phyloP scores from a whole-genome alignment of 805 yeast genomes.

The Tanozyma kutaoensis region DNA sequence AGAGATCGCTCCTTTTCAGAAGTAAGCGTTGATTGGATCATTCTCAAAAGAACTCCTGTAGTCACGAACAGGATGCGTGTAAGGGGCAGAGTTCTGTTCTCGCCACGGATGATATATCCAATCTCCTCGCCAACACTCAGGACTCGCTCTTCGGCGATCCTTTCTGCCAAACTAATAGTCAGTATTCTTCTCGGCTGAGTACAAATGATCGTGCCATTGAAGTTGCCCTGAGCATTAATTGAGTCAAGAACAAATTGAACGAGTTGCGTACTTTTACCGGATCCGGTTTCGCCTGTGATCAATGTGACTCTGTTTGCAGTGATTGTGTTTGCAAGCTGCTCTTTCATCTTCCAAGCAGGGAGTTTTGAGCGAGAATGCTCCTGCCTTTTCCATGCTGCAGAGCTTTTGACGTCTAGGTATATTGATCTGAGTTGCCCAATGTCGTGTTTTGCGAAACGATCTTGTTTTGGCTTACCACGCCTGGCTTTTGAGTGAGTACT shows the following conservation, averaged over 20 bases:
- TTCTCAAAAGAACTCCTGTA: slow-evolving; percentile 80
- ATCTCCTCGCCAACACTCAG: slow-evolving; percentile 57
- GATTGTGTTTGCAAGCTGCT: slow-evolving; percentile 43
- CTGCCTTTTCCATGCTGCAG: slow-evolving; percentile 15
- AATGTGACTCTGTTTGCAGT: slow-evolving; percentile 50
- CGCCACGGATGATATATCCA: slow-evolving; percentile 88
- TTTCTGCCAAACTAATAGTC: slow-evolving; percentile 85
- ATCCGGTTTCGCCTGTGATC: slow-evolving; percentile 94
- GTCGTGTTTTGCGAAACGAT: slow-evolving; percentile 1
- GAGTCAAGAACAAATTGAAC: slow-evolving; percentile 81
- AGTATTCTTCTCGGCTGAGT: slow-evolving; percentile 96
- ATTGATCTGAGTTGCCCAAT: slow-evolving; percentile 1
- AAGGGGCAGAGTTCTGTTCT: slow-evolving; percentile 41
- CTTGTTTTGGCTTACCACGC: no score
- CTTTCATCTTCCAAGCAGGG: slow-evolving; percentile 76
- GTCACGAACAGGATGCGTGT: slow-evolving; percentile 85
- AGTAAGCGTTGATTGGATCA: no score
- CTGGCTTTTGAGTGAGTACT: no score
- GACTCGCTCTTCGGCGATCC: slow-evolving; percentile 78
- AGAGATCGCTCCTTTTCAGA: no score
- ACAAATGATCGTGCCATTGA: slow-evolving; percentile 54
- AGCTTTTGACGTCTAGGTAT: slow-evolving; percentile 1
- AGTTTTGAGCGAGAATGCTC: slow-evolving; percentile 13
- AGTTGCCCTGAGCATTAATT: slow-evolving; percentile 34
- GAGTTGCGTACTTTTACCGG: slow-evolving; percentile 92